phyloP scores from a whole-genome alignment of 257 asterid genomes.

The Rubia yunnanensis region DNA sequence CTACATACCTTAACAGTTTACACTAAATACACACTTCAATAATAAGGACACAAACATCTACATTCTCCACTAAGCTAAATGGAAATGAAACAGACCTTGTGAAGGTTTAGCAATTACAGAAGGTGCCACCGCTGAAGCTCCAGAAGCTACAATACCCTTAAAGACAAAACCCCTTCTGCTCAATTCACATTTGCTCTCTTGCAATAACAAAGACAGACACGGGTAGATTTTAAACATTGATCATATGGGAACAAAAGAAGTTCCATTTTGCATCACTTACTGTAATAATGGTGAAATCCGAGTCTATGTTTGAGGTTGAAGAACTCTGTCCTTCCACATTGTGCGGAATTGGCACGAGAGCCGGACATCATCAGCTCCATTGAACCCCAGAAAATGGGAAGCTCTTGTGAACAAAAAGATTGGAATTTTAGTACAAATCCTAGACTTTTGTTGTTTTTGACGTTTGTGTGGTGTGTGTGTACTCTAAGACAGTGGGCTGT shows the following conservation, averaged over 20 bases:
- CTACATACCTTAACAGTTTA: slow-evolving; percentile 25
- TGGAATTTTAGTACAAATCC: neutral
- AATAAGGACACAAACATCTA: neutral
- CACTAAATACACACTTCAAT: neutral
- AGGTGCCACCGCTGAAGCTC: slow-evolving; percentile 55
- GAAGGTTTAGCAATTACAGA: slow-evolving; percentile 48
- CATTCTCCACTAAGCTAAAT: neutral
- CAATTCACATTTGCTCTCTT: slow-evolving; percentile 58
- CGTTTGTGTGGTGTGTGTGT: slow-evolving; percentile 30
- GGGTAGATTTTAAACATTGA: neutral
- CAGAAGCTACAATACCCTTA: slow-evolving; percentile 68
- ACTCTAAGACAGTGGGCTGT: slow-evolving; percentile 41
- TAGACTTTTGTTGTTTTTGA: neutral
- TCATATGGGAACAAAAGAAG: neutral
- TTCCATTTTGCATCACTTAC: slow-evolving; percentile 39
- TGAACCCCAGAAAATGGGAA: slow-evolving; percentile 1
- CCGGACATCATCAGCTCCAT: slow-evolving; percentile 49
- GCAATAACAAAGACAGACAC: slow-evolving; percentile 9
- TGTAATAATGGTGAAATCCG: slow-evolving; percentile 22
- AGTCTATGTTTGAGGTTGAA: slow-evolving; percentile 20
- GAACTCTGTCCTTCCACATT: slow-evolving; percentile 28
- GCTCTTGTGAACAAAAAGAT: neutral
- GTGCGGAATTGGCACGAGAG: slow-evolving; percentile 38
- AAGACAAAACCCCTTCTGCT: slow-evolving; percentile 54
- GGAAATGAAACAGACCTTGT: slow-evolving; percentile 31